Evolutionary conservation across 495 filamentous ascomycete genomes (phyloP), one percentile per base, ranked within the genome.

Genomic region (Parathielavia appendiculata): DNA sequence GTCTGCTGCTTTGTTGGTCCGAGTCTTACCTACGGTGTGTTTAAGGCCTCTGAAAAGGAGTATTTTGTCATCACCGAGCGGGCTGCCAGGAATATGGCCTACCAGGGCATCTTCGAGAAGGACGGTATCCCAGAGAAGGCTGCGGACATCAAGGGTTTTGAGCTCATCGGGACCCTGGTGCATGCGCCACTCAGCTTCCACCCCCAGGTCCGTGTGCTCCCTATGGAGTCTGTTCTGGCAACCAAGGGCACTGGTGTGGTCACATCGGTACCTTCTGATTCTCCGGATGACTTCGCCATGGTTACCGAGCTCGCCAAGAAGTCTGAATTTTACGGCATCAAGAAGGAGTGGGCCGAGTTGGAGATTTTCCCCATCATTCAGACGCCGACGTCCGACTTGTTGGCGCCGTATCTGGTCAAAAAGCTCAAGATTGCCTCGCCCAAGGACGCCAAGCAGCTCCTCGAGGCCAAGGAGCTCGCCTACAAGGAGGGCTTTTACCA

Each of bases 401-500:
- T 89, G 36, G 93, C 93, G 5, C 83, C 86, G 57, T 82, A 85
- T 53, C 76, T 98, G 45, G 89, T 95, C 44, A 89, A 96, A 76
- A 83, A 92, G 69, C 78, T 97, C 66, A 98, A 98, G 79, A 98
- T 98, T 70, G 86, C 88, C 64, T 96, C 91, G 7, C 92, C 93
- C 54, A 98, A 97, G 73, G 93, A 98, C 65, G 79, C 83, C 16
- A 96, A 88, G 69, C 88, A 87, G 74, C 83, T 97, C 16, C 86
- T 86, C 23, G 86, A 97, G 76, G 93, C 93, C 34, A 98, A 98
- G 75, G 92, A 97, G 57, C 75, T 92, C 48, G 93, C 93, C 5
- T 98, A 98, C 76, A 95, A 91, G 70, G 92, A 96, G 69, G 93
- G 89, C n/a, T 97, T 89, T 78, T 98, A 97, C 77, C 88, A 95